A percentile compares a stretch with the other conserved stretches of the same genome.
Conservation (phyloP, 495 filamentous ascomycete species). For the Pseudotulostoma volvatum region DNA sequence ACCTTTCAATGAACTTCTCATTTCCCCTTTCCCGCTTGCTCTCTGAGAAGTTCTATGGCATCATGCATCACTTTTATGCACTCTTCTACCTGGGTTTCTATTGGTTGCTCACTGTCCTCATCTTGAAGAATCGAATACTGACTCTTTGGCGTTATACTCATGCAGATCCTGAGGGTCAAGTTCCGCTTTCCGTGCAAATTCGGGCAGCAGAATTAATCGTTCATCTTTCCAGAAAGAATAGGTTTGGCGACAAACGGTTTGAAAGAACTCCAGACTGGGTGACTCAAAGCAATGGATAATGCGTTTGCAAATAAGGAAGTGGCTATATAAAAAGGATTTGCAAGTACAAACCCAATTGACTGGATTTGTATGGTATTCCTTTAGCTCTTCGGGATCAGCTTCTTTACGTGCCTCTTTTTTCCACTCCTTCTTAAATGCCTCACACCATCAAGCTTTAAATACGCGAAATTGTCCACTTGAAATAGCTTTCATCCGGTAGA, state of each 20-base stretch:
- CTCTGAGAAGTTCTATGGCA: too few relatives aligned
- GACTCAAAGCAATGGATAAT: constrained; percentile 4
- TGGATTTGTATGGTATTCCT: constrained; percentile 4
- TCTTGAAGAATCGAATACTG: too few relatives aligned
- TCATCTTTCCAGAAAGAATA: constrained; percentile 4
- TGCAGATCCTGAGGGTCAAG: constrained; percentile 1
- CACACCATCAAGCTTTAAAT: constrained; percentile 5
- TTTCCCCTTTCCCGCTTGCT: too few relatives aligned
- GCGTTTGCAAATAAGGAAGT: constrained; percentile 5
- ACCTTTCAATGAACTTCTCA: too few relatives aligned
- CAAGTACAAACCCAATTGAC: constrained; percentile 4
- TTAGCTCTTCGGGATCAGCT: constrained; percentile 1
- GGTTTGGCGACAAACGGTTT: constrained; percentile 1
- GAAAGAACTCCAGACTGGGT: constrained; percentile 2
- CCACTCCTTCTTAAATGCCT: constrained; percentile 3
- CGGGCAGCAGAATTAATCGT: constrained; percentile 3
- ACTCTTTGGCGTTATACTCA: not conserved
- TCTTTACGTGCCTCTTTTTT: constrained; percentile 2
- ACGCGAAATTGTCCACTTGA: constrained; percentile 3
- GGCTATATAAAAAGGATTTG: constrained; percentile 3
- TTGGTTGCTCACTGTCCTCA: too few relatives aligned
- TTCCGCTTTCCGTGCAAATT: constrained; percentile 4
- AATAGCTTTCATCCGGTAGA: constrained; percentile 4
- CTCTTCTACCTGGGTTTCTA: too few relatives aligned
- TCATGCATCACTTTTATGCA: too few relatives aligned